Percentiles rank a stretch among this genome's conserved stretches.
Evolutionary conservation across 2,329 filamentous ascomycete species (phyloP).

Genomic region (Aspergillus brasiliensis): DNA sequence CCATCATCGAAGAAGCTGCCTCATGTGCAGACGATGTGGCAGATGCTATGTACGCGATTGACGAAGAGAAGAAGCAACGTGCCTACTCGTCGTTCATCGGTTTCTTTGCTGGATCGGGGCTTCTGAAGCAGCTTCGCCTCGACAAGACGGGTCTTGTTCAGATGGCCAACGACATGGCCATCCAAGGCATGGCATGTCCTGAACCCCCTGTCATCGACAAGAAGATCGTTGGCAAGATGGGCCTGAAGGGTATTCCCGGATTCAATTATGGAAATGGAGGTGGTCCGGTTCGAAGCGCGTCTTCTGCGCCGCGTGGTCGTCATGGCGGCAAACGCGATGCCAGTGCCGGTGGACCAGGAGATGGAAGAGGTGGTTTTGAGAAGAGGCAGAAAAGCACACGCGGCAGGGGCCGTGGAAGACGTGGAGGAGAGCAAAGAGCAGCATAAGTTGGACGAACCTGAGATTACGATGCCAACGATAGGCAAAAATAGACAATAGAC

Average conservation of each 20-base stretch:
- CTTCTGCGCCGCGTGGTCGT: slow-evolving; percentile 16
- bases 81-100: slow-evolving; percentile 42
- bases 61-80: slow-evolving; percentile 36
- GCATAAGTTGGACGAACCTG: no score
- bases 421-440: no score
- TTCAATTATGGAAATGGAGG: slow-evolving; percentile 32
- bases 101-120: slow-evolving; percentile 37
- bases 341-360: no score
- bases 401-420: no score
- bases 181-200: slow-evolving; percentile 40
- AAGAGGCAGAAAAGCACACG: no score
- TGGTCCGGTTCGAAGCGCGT: slow-evolving; percentile 9
- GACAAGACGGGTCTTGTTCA: slow-evolving; percentile 37
- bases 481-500: no score
- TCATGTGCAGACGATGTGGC: slow-evolving; percentile 34
- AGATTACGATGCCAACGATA: no score
- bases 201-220: slow-evolving; percentile 42
- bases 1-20: slow-evolving; percentile 41
- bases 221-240: slow-evolving; percentile 43
- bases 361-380: no score
- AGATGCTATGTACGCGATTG: slow-evolving; percentile 31
- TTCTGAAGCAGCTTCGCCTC: slow-evolving; percentile 34
- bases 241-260: slow-evolving; percentile 41
- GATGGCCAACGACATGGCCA: slow-evolving; percentile 41
- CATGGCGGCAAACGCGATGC: slow-evolving; percentile 26